Evolutionary conservation across 225 moss, liverwort and hornwort genomes (phyloP), one percentile per base, ranked within the genome.

Genomic region (Ulota crispa): DNA sequence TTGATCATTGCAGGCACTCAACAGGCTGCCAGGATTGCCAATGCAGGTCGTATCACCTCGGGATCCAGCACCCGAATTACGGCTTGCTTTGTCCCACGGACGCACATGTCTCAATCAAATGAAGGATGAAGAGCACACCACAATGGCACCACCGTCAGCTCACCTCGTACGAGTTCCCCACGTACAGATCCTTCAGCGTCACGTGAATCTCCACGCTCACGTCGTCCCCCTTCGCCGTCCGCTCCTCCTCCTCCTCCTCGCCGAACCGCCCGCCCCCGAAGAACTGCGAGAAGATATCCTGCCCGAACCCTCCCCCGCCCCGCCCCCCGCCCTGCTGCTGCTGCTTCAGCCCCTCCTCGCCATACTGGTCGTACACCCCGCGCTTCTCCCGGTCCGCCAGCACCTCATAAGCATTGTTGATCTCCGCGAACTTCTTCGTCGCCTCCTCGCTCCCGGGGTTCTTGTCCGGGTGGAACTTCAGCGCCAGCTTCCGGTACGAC

Each of bases 391-490:
- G 81, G 50, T 95, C 89, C 7, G 88, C 85, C 52, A 95, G 84
- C 66, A 95, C 87, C 78, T 95, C 95, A 52, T 95, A 95, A 3
- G 93, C 95, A 36, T 93, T 95, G 72, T 87, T 92, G 64, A 95
- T 95, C 89, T 95, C 95, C 69, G 93, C 89, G 30, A 95, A 95
- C 90, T 95, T 93, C 86, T 88, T 91, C 19, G 91, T 95, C n/a
- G 95, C 95, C 9, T 92, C 95, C 74, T 95, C 95, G 61, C 87
- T 89, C 36, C 93, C 95, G 9, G 89, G 93, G 80, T 95, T 95
- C 84, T 95, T 95, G 83, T 95, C 95, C 13, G 95, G 95, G 74
- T 95, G 95, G 41, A 92, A 95, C 86, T 93, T 92, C 77, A 95
- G 81, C 24, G 95, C 95, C 87, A 95, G 77, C 41, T 93, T 95